These are phyloP conservation scores for Rhododendron mucronatum DNA, from an alignment of 148 eudicot species.

Conservation along the genomic window DNA sequence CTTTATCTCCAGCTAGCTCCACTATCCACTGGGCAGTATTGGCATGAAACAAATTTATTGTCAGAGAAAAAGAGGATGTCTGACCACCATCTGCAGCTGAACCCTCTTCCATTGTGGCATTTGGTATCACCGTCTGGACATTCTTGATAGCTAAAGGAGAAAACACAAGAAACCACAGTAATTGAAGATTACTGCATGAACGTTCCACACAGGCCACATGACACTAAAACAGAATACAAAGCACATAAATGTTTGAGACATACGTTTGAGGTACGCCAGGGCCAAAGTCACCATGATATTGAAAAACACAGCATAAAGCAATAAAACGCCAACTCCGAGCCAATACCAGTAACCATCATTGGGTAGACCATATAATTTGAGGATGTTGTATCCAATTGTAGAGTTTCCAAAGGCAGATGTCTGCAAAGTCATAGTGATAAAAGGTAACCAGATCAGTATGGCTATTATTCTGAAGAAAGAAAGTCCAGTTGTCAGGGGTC, in stretches of 20 bases:
- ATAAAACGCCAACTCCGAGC: conserved; percentile 65
- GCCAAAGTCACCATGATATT: conserved; percentile 54
- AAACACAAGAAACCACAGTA: neutral
- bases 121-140: conserved; percentile 40
- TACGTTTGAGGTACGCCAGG: conserved; percentile 64
- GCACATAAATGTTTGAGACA: conserved; percentile 16
- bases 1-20: neutral
- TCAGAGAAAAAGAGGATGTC: neutral
- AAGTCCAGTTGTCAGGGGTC: neutral
- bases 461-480: neutral
- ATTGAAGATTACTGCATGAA: neutral
- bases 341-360: conserved; percentile 63
- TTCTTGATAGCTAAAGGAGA: conserved; percentile 53
- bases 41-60: neutral
- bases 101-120: conserved; percentile 21
- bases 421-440: conserved; percentile 30
- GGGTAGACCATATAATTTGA: conserved; percentile 42
- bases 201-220: neutral
- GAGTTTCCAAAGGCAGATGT: conserved; percentile 34
- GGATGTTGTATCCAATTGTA: conserved; percentile 50
- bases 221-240: neutral
- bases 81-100: conserved; percentile 27
- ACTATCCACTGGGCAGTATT: neutral
- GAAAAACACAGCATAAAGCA: conserved; percentile 58
- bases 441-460: neutral